Conservation (phyloP, 116 monocot species). For the Trichopus zeylanicus region DNA sequence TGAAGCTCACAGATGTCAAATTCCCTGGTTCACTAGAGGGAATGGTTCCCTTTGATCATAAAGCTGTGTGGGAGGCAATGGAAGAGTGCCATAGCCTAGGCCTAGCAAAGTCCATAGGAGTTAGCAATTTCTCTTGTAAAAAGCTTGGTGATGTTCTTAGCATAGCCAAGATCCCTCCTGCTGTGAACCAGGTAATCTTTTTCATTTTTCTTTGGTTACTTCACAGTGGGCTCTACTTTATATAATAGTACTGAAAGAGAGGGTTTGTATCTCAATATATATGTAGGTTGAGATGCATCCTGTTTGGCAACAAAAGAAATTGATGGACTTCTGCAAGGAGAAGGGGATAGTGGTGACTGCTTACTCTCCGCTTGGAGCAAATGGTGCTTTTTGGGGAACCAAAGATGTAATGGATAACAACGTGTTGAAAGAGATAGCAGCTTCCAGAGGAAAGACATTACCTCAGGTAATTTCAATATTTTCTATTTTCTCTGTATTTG, state of each 20-base stretch:
- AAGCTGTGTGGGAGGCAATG: slow-evolving; percentile 44
- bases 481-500: background rate
- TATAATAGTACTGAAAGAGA: background rate
- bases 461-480: slow-evolving; percentile 17
- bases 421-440: slow-evolving; percentile 20
- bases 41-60: slow-evolving; percentile 12
- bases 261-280: background rate
- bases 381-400: background rate
- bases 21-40: background rate
- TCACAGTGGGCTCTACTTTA: background rate
- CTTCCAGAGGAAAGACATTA: slow-evolving; percentile 15
- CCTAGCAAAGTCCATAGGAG: slow-evolving; percentile 46
- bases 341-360: slow-evolving; percentile 20
- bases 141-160: slow-evolving; percentile 30
- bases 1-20: background rate
- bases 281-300: slow-evolving; percentile 40
- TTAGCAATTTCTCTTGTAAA: slow-evolving; percentile 48
- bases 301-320: slow-evolving; percentile 28
- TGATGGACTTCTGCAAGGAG: slow-evolving; percentile 17
- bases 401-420: slow-evolving; percentile 9
- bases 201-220: background rate
- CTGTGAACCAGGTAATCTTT: slow-evolving; percentile 40
- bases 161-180: slow-evolving; percentile 33
- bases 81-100: slow-evolving; percentile 52
- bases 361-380: slow-evolving; percentile 23